These are phyloP conservation scores for Mortierella antarctica DNA, from an alignment of 192 early-diverging fungal species.

Conservation along the genomic window DNA sequence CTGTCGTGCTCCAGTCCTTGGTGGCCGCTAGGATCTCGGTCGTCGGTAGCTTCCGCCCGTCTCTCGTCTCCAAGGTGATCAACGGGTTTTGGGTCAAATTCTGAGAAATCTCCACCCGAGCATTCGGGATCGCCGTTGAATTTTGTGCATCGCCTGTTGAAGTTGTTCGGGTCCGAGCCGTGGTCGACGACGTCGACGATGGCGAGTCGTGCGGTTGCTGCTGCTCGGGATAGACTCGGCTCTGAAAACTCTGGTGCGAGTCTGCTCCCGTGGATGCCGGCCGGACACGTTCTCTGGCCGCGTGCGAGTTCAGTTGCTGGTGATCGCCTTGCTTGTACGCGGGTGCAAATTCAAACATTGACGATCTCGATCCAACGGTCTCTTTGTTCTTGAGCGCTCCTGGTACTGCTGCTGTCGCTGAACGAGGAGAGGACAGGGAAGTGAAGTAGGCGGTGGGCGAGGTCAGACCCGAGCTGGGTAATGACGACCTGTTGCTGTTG, in stretches of 20 bases:
- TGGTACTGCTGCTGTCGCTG: not conserved
- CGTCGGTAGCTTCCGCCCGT: conserved; percentile 16
- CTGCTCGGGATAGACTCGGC: too few relatives aligned
- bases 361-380: conserved; percentile 13
- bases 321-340: conserved; percentile 11
- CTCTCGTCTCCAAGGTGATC: not conserved
- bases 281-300: not conserved
- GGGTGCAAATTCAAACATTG: conserved; percentile 30
- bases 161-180: too few relatives aligned
- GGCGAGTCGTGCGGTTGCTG: too few relatives aligned
- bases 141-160: not conserved
- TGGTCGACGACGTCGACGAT: too few relatives aligned
- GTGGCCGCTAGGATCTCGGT: conserved; percentile 18
- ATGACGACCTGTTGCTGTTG: not conserved
- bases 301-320: not conserved
- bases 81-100: conserved; percentile 12
- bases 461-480: not conserved
- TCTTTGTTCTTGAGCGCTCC: not conserved
- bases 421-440: too few relatives aligned
- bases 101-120: conserved; percentile 28
- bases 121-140: conserved; percentile 11
- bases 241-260: too few relatives aligned
- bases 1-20: conserved; percentile 52
- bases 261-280: not conserved
- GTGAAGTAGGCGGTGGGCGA: too few relatives aligned